These are phyloP conservation scores for Athelia sp. DNA, from an alignment of 1,284 basidiomycete species.

Conservation along the genomic window DNA sequence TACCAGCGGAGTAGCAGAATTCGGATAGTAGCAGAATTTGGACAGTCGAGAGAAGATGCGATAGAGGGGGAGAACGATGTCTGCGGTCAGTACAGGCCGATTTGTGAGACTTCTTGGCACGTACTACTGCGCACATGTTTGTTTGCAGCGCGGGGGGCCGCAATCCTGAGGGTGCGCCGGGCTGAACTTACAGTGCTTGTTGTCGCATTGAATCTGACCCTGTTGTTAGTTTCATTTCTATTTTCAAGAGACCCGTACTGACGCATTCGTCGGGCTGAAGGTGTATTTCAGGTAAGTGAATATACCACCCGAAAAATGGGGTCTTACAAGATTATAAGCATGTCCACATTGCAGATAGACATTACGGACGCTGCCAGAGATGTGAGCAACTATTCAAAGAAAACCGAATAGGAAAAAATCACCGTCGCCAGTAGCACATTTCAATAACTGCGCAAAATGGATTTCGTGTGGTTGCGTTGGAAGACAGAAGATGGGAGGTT, in stretches of 20 bases:
- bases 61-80: constrained; percentile 2
- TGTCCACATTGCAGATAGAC: constrained; percentile 35
- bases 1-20: background rate
- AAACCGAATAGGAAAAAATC: constrained; percentile 4
- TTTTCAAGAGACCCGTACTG: constrained; percentile 2
- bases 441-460: background rate
- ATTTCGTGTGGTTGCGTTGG: background rate
- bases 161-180: constrained; percentile 39
- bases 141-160: constrained; percentile 30
- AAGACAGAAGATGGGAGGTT: background rate
- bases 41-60: constrained; percentile 5
- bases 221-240: too few species aligned
- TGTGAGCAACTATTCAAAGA: background rate
- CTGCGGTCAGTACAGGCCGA: background rate
- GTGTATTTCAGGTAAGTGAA: constrained; percentile 4
- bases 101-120: constrained; percentile 11
- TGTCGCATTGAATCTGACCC: constrained; percentile 35
- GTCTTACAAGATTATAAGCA: constrained; percentile 30
- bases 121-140: constrained; percentile 46
- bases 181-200: constrained; percentile 40
- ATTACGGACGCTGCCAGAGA: constrained; percentile 31
- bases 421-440: constrained; percentile 36
- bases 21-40: background rate
- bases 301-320: too few species aligned
- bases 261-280: constrained; percentile 26